These are phyloP conservation scores for Isabelozyma heimii DNA, from an alignment of 805 yeast genomes.

Conservation along the genomic window DNA sequence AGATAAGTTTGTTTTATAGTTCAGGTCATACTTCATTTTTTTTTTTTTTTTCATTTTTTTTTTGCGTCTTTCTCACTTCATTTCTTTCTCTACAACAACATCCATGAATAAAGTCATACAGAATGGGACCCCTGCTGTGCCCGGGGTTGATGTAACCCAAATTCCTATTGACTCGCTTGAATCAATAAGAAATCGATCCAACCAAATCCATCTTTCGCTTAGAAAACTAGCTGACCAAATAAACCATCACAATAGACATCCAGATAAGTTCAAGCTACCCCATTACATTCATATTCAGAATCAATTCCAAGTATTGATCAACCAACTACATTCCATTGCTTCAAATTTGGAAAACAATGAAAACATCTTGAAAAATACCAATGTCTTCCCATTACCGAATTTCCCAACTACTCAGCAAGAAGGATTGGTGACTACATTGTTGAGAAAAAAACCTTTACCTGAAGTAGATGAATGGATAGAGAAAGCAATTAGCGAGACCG, in stretches of 20 bases:
- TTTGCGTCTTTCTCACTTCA: background rate
- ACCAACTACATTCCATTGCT: conserved; percentile 80
- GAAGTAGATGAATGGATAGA: conserved; percentile 87
- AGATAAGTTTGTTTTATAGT: no score
- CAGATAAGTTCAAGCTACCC: conserved; percentile 35
- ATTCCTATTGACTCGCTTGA: conserved; percentile 39
- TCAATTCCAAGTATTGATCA: conserved; percentile 77
- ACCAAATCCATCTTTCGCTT: conserved; percentile 41
- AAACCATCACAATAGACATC: conserved; percentile 33
- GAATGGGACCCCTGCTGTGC: conserved; percentile 30
- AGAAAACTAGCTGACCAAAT: conserved; percentile 36
- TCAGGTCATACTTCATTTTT: no score
- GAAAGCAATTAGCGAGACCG: conserved; percentile 23
- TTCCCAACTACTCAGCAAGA: conserved; percentile 87
- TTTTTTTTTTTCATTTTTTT: no score
- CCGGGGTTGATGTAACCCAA: conserved; percentile 21
- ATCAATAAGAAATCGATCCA: conserved; percentile 37
- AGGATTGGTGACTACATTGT: conserved; percentile 74
- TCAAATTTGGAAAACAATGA: conserved; percentile 61
- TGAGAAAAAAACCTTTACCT: conserved; percentile 85
- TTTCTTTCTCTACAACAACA: background rate
- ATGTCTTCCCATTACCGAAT: conserved; percentile 77
- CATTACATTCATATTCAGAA: conserved; percentile 69
- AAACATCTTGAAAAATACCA: conserved; percentile 59
- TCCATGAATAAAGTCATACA: background rate